Evolutionary conservation across 495 filamentous ascomycete genomes (phyloP).

Genomic region (Aspergillus homomorphus): DNA sequence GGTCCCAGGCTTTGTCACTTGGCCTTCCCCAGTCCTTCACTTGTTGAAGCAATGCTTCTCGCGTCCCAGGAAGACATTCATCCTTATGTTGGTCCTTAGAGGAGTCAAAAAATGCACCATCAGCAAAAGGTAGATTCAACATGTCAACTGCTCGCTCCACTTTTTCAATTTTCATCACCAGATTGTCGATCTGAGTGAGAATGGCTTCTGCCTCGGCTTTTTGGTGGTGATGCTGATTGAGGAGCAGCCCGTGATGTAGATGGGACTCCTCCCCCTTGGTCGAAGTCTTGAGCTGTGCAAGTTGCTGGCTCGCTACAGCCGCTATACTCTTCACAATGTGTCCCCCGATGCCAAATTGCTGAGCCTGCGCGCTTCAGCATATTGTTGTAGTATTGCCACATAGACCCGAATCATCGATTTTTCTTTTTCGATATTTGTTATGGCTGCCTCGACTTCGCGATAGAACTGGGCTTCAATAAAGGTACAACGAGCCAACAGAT

Average conservation of each 20-base stretch:
- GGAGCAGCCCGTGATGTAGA: background rate
- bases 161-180: background rate
- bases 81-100: background rate
- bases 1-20: background rate
- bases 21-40: background rate
- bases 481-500: background rate
- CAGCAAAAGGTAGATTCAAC: background rate
- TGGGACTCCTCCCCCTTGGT: background rate
- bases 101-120: background rate
- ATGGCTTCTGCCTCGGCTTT: background rate
- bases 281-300: background rate
- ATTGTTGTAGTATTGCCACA: background rate
- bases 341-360: background rate
- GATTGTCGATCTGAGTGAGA: background rate
- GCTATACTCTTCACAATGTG: background rate
- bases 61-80: background rate
- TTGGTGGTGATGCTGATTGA: background rate
- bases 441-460: background rate
- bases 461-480: background rate
- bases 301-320: background rate
- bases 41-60: background rate
- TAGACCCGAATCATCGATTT: background rate
- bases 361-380: background rate
- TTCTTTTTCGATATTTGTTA: background rate
- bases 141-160: background rate